A percentile compares a stretch with the other conserved stretches of the same genome.
Evolutionary conservation across 2,329 filamentous ascomycete species (phyloP).

Genomic region (Lasiodiplodia theobromae): DNA sequence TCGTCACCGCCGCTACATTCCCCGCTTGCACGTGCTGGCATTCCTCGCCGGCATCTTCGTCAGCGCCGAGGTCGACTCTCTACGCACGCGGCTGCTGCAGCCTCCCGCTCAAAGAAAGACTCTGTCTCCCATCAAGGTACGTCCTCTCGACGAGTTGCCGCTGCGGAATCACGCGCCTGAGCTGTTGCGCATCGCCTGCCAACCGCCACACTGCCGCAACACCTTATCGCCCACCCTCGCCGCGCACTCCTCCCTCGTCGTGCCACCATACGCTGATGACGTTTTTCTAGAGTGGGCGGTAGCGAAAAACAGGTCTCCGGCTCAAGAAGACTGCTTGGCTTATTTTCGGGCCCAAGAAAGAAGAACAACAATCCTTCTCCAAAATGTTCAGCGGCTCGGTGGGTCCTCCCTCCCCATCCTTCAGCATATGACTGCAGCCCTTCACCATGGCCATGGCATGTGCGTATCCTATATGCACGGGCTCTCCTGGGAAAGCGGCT

Average conservation of each 20-base stretch:
- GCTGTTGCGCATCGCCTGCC: neutral
- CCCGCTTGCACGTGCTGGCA: neutral
- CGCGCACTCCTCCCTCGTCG: neutral
- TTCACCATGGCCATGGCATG: neutral
- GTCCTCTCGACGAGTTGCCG: neutral
- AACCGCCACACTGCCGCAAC: neutral
- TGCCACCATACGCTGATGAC: neutral
- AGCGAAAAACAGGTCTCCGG: neutral
- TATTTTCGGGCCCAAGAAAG: neutral
- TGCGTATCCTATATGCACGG: neutral
- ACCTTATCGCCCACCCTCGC: neutral
- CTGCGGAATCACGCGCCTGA: neutral
- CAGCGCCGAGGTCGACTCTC: constrained; percentile 1
- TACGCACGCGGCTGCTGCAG: constrained; percentile 22
- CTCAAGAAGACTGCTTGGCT: neutral
- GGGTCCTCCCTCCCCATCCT: neutral
- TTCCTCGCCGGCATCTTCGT: neutral
- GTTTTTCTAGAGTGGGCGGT: constrained; percentile 7
- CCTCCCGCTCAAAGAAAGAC: constrained; percentile 7
- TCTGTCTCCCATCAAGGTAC: neutral
- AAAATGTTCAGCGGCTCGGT: constrained; percentile 28
- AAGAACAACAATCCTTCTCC: neutral
- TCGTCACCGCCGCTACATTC: neutral
- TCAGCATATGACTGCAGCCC: neutral
- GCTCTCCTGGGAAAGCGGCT: neutral